Evolutionary conservation across 306 rosid species (phyloP).

Genomic region (Betula pendula): DNA sequence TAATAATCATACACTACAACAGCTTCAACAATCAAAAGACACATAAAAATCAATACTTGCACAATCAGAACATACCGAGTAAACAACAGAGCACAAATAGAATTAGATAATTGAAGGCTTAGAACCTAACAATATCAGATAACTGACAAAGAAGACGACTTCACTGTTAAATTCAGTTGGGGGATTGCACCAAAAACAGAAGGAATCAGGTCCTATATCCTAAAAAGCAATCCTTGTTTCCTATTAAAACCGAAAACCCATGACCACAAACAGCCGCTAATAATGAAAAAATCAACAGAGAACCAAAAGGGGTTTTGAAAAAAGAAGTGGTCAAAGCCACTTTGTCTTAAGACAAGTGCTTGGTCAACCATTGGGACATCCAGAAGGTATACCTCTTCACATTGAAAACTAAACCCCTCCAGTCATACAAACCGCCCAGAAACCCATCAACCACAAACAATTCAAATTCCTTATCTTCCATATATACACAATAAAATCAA

Average conservation of each 20-base stretch:
- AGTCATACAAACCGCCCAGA: slow-evolving; percentile 18
- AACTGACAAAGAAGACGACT: slow-evolving; percentile 27
- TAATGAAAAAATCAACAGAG: slow-evolving; percentile 32
- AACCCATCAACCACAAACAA: slow-evolving; percentile 30
- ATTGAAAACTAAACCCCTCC: slow-evolving; percentile 38
- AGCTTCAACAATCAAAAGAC: slow-evolving; percentile 36
- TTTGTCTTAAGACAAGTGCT: slow-evolving; percentile 24
- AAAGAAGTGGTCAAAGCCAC: slow-evolving; percentile 50
- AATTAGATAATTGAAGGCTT: slow-evolving; percentile 18
- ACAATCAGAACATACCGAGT: slow-evolving; percentile 20
- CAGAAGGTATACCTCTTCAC: slow-evolving; percentile 45
- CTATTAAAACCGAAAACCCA: slow-evolving; percentile 36
- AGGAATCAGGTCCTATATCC: slow-evolving; percentile 13
- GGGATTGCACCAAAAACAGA: slow-evolving; percentile 21
- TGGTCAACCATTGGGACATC: slow-evolving; percentile 45
- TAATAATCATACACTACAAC: slow-evolving; percentile 37
- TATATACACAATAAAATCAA: slow-evolving; percentile 3
- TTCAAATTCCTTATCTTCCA: slow-evolving; percentile 17
- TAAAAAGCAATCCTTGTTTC: slow-evolving; percentile 22
- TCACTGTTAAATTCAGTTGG: slow-evolving; percentile 29
- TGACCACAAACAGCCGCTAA: slow-evolving; percentile 34
- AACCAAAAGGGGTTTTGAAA: slow-evolving; percentile 18
- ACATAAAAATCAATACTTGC: slow-evolving; percentile 26
- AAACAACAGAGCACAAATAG: slow-evolving; percentile 35
- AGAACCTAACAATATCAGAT: slow-evolving; percentile 22